phyloP scores from a whole-genome alignment of 345 rosid genomes.

The Melaleuca alternifolia region DNA sequence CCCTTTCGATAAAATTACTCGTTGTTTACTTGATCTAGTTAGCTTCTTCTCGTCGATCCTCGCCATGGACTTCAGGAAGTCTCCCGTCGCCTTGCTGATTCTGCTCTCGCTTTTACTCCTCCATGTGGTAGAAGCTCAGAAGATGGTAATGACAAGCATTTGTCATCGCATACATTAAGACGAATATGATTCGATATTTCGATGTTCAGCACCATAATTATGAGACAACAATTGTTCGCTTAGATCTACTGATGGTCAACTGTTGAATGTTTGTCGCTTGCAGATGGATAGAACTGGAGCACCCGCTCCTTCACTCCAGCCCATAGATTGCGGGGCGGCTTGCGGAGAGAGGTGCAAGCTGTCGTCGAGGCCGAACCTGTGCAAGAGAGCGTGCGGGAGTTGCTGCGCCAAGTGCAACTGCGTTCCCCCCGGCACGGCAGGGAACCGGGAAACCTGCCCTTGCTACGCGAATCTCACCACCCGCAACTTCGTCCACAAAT shows the following conservation, averaged over 20 bases:
- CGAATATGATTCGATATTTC: not conserved
- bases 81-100: not conserved
- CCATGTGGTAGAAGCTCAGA: not conserved
- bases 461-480: constrained; percentile 10
- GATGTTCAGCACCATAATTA: not conserved
- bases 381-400: constrained; percentile 14
- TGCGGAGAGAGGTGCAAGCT: constrained; percentile 5
- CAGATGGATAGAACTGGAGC: not conserved
- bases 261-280: not conserved
- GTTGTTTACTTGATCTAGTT: not conserved
- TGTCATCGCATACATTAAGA: not conserved
- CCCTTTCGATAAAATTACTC: not conserved
- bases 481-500: not conserved
- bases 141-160: not conserved
- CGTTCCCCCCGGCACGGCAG: constrained; percentile 15
- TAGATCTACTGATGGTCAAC: not conserved
- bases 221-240: not conserved
- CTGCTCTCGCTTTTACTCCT: not conserved
- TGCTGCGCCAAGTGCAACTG: constrained; percentile 9
- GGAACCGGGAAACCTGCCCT: constrained; percentile 7
- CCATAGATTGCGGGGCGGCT: constrained; percentile 2
- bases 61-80: not conserved
- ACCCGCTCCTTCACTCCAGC: not conserved
- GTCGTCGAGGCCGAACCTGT: constrained; percentile 11
- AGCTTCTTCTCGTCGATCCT: not conserved